Conservation (phyloP, 2,329 filamentous ascomycete genomes). For the Diaporthe eres region DNA sequence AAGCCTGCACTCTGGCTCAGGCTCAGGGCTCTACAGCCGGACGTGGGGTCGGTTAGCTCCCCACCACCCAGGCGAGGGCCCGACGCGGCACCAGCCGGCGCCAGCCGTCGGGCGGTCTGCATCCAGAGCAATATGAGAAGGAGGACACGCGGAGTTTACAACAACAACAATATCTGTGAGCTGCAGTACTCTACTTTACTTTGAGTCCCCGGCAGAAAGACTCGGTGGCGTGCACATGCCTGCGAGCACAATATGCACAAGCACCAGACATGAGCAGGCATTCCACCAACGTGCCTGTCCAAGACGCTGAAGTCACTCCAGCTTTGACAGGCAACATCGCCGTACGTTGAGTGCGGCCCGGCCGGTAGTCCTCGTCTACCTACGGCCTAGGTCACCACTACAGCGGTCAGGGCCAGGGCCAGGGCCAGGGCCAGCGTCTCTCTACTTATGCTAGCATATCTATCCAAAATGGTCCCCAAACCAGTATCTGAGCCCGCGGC, state of each 20-base stretch:
- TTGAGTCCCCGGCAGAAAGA: too few relatives aligned
- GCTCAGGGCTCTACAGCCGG: background rate
- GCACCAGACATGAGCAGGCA: background rate
- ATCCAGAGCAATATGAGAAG: background rate
- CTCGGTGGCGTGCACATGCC: background rate
- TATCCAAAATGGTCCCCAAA: background rate
- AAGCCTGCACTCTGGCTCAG: background rate
- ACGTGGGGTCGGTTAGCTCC: slow-evolving; percentile 18
- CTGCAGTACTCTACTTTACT: background rate
- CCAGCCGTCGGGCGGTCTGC: background rate
- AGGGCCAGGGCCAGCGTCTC: background rate
- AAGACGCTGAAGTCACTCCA: background rate
- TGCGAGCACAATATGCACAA: background rate
- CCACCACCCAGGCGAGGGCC: background rate
- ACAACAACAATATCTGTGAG: background rate
- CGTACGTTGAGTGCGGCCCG: background rate
- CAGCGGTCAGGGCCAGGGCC: background rate
- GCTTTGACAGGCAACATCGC: background rate
- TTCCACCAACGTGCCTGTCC: background rate
- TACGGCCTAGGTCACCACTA: background rate
- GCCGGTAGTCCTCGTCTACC: background rate
- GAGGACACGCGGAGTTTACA: background rate
- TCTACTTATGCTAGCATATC: background rate
- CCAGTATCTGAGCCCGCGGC: background rate
- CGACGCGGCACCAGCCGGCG: slow-evolving; percentile 8